Conservation (phyloP, 768 basidiomycete species). For the Gyrodon lividus region DNA sequence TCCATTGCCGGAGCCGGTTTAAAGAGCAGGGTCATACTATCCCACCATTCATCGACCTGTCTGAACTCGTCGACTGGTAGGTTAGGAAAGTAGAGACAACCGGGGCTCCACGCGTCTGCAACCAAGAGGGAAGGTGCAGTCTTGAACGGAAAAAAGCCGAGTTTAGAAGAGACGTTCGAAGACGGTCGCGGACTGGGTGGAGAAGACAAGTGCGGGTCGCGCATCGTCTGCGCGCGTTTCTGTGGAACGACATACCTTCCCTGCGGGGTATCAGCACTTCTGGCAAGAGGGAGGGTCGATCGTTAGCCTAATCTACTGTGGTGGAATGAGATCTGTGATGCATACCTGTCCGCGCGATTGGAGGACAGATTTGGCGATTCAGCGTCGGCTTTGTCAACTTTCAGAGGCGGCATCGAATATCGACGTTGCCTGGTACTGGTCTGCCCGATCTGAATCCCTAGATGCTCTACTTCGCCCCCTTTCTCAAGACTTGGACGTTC, state of each 20-base stretch:
- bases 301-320: not conserved
- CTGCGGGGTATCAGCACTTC: constrained; percentile 1
- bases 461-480: not conserved
- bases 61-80: constrained; percentile 9
- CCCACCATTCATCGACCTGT: constrained; percentile 11
- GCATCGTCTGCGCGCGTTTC: constrained; percentile 4
- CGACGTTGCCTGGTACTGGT: constrained; percentile 1
- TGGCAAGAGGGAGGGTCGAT: no score
- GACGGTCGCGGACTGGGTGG: not conserved
- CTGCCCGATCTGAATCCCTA: not conserved
- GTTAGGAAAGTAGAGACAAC: constrained; percentile 14
- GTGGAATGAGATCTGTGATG: not conserved
- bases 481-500: not conserved
- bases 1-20: not conserved
- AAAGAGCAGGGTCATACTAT: not conserved
- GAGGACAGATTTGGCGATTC: not conserved
- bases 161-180: not conserved
- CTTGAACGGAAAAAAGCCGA: constrained; percentile 8
- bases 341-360: constrained; percentile 1
- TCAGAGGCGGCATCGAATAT: constrained; percentile 3
- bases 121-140: constrained; percentile 9
- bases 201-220: not conserved
- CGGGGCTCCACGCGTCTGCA: constrained; percentile 10
- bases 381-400: not conserved
- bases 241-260: constrained; percentile 21